Evolutionary conservation across 345 rosid species (phyloP).

Genomic region (Populus tremula): DNA sequence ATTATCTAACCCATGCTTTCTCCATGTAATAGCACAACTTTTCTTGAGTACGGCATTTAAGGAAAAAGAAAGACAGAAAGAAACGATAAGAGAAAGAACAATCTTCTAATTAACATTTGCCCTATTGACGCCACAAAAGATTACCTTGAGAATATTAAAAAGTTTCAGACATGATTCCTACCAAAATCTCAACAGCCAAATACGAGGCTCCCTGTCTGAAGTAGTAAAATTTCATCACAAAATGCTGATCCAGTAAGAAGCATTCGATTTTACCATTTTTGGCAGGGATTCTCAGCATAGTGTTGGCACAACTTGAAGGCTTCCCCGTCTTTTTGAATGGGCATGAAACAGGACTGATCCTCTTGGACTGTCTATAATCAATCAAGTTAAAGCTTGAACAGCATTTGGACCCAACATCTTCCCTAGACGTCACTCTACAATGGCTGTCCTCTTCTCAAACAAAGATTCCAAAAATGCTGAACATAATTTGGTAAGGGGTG

Average conservation of each 20-base stretch:
- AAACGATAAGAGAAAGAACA: neutral
- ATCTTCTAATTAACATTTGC: neutral
- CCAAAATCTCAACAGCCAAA: neutral
- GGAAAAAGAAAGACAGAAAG: no score
- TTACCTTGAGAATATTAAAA: neutral
- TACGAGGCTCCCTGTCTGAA: neutral
- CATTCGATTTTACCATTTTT: neutral
- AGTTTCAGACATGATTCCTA: neutral
- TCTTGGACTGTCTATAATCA: neutral
- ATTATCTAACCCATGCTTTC: neutral
- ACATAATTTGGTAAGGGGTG: slow-evolving; percentile 77
- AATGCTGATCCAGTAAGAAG: neutral
- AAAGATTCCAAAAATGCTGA: slow-evolving; percentile 64
- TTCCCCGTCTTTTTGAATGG: no score
- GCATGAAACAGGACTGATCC: neutral
- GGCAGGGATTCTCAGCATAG: neutral
- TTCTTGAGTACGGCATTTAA: neutral
- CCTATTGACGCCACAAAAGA: neutral
- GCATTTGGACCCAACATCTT: neutral
- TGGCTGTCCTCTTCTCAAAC: slow-evolving; percentile 63
- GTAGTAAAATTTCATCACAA: neutral
- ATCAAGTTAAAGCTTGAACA: neutral
- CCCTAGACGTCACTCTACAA: slow-evolving; percentile 35
- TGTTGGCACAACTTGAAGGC: neutral
- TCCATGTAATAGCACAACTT: neutral